Percentiles rank a stretch among this genome's conserved stretches.
Evolutionary conservation across 129 eudicot genomes (phyloP).

Genomic region (Gnaphalium uliginosum): DNA sequence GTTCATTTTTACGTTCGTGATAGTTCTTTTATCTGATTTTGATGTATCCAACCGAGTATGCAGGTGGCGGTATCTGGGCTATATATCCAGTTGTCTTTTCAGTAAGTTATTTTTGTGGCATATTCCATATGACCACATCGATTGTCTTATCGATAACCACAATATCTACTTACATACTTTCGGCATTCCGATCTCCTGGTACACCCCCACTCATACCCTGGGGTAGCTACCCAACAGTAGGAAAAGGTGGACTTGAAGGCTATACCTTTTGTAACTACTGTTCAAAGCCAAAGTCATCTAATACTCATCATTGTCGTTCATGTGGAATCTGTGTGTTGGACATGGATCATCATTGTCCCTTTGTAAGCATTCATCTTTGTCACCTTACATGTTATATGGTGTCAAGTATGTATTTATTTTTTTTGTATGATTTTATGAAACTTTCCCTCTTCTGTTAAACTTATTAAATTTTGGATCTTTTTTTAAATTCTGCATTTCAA

Average conservation of each 20-base stretch:
- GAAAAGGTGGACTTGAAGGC: constrained; percentile 70
- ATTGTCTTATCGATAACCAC: constrained; percentile 55
- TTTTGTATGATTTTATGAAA: neutral
- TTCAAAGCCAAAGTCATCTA: constrained; percentile 79
- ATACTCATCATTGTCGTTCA: constrained; percentile 88
- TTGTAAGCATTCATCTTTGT: constrained; percentile 57
- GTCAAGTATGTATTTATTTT: neutral
- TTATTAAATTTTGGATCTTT: neutral
- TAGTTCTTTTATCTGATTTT: neutral
- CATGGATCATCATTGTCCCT: constrained; percentile 99
- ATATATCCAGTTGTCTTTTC: constrained; percentile 74
- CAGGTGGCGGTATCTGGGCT: constrained; percentile 94
- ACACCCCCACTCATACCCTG: constrained; percentile 70
- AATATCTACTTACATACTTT: constrained; percentile 52
- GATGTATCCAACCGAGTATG: constrained; percentile 6
- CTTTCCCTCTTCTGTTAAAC: neutral
- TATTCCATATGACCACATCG: constrained; percentile 43
- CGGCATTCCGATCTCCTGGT: constrained; percentile 75
- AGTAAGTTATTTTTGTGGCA: constrained; percentile 53
- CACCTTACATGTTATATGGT: neutral
- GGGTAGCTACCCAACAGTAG: constrained; percentile 85
- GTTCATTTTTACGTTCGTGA: too few relatives aligned
- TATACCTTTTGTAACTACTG: constrained; percentile 74
- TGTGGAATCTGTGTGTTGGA: constrained; percentile 83
- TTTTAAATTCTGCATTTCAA: neutral